These are phyloP conservation scores for Nissolia schottii DNA, from an alignment of 306 rosid species.

Conservation along the genomic window DNA sequence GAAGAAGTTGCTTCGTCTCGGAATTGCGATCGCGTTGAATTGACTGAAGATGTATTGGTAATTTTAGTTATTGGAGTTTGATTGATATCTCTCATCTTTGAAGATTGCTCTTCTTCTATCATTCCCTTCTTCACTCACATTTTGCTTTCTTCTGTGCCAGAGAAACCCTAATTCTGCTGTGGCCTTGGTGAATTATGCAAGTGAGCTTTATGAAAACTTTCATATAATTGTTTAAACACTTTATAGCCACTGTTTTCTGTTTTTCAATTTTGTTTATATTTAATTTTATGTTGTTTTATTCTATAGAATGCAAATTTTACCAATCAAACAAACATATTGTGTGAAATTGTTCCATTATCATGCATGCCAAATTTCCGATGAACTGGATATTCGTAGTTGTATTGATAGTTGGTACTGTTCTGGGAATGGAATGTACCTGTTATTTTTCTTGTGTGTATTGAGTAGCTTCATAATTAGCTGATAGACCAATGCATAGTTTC, in stretches of 20 bases:
- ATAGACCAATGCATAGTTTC: not conserved
- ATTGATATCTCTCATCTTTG: not conserved
- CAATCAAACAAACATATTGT: not conserved
- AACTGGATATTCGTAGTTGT: not conserved
- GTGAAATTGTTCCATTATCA: not conserved
- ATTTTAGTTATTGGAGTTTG: constrained; percentile 8
- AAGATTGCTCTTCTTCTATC: not conserved
- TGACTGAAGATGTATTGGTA: constrained; percentile 70
- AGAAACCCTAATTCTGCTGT: constrained; percentile 41
- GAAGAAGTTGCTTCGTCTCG: constrained; percentile 44
- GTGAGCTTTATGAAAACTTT: constrained; percentile 36
- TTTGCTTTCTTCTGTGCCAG: constrained; percentile 38
- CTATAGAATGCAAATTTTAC: not conserved
- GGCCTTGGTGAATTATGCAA: constrained; percentile 68
- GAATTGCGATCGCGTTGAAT: constrained; percentile 23
- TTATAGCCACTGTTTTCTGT: not conserved
- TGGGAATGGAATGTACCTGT: not conserved
- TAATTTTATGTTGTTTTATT: too few species aligned
- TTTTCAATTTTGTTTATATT: not conserved
- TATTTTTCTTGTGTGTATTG: not conserved
- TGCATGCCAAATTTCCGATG: not conserved
- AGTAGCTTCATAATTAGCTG: constrained; percentile 2
- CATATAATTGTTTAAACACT: not conserved
- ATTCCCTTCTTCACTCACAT: not conserved
- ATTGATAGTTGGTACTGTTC: not conserved